Conservation (phyloP, 352 stramenopile genomes). For the Phytophthora tubulina region DNA sequence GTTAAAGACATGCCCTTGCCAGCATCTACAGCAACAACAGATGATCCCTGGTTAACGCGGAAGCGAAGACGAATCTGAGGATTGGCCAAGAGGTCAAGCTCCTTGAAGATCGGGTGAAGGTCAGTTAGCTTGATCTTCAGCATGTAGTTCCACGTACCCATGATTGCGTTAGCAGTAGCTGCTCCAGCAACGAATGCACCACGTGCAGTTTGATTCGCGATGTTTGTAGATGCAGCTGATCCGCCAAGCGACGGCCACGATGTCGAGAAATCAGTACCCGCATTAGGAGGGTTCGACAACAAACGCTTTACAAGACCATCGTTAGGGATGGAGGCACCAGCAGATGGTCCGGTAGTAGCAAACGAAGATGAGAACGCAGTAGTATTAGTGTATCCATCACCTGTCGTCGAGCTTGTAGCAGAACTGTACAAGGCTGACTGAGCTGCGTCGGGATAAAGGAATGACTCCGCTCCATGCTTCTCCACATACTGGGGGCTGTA, state of each 20-base stretch:
- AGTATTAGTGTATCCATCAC: slow-evolving; percentile 22
- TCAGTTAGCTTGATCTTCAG: slow-evolving; percentile 13
- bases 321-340: background rate
- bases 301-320: slow-evolving; percentile 19
- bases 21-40: too few relatives aligned
- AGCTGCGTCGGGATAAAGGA: slow-evolving; percentile 18
- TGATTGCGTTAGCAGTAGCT: background rate
- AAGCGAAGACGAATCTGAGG: slow-evolving; percentile 20
- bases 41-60: too few relatives aligned
- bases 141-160: slow-evolving; percentile 3
- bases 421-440: background rate
- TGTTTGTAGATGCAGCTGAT: slow-evolving; percentile 12
- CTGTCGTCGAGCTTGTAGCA: background rate
- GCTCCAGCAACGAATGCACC: slow-evolving; percentile 11
- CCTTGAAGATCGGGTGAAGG: slow-evolving; percentile 1
- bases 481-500: slow-evolving; percentile 17
- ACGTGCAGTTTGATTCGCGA: slow-evolving; percentile 12
- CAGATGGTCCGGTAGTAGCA: background rate
- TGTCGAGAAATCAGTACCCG: background rate
- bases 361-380: background rate
- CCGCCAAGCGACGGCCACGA: slow-evolving; percentile 4
- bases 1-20: too few relatives aligned
- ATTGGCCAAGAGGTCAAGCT: slow-evolving; percentile 11
- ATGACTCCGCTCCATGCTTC: slow-evolving; percentile 22
- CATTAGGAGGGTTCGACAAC: slow-evolving; percentile 13